Base-by-base conservation (phyloP, 2,329 filamentous ascomycete species). In the Orbilia quercus region DNA sequence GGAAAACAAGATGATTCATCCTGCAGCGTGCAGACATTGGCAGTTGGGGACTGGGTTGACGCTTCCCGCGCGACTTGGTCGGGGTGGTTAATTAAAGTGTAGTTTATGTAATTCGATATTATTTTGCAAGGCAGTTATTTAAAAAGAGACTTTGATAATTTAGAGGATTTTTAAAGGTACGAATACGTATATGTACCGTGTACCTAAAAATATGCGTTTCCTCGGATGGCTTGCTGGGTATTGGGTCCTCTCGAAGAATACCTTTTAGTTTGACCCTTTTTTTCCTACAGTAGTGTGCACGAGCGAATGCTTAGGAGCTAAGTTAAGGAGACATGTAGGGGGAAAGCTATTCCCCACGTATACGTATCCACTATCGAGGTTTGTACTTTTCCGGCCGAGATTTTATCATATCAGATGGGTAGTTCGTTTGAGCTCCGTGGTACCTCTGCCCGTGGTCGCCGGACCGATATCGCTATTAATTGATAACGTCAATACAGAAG, bases 181-280 rank as follows among this genome's bases (percentile, higher is more conserved):
- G n/a, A n/a, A n/a, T n/a, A n/a, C n/a, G n/a, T n/a, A n/a, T n/a
- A n/a, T n/a, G n/a, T n/a, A 44, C 44, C 9, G 25, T 60, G 40
- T 38, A 55, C 36, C 64, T 60, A 53, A 60, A 60, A 54, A 69
- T 69, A 60, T 42, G 64, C 54, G 47, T 47, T n/a, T 47, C 22
- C 47, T 55, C 47, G 47, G 55, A 45, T 62, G 63, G 53, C 36
- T 48, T 48, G 42, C 38, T 55, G 48, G 28, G 47, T 53, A 63
- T 45, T 16, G 34, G 28, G 58, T 28, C 53, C 12, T 14, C 45
- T 54, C 23, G 25, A 23, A 34, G 22, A 22, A 18, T 16, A 22
- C 14, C 34, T 7, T 25, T 34, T 22, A 31, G 31, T 14, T 53
- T 48, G 20, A 48, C 54, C 23, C 5, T 31, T 31, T 53, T 11